Conservation (phyloP, 441 rosid genomes). For the Syzygium syzygioides region DNA sequence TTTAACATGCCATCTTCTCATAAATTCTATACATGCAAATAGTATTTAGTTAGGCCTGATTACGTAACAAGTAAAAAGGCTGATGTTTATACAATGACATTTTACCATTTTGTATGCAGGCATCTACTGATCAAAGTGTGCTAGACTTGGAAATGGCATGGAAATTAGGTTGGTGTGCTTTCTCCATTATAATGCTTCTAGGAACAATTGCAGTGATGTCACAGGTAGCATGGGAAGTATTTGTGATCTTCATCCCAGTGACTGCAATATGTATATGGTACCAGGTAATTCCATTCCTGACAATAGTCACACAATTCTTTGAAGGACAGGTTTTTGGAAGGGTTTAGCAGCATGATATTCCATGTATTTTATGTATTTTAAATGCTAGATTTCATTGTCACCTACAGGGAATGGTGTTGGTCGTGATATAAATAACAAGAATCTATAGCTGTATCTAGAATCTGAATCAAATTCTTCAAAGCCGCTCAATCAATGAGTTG, state of each 20-base stretch:
- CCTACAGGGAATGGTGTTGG: neutral
- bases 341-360: neutral
- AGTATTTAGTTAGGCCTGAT: neutral
- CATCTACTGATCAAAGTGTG: neutral
- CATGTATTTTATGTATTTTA: neutral
- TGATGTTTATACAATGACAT: neutral
- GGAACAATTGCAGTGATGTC: neutral
- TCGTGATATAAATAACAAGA: too few species aligned
- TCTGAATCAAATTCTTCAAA: too few species aligned
- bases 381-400: neutral
- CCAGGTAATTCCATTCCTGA: neutral
- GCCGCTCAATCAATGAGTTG: too few species aligned
- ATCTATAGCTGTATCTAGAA: too few species aligned
- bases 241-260: neutral
- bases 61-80: neutral
- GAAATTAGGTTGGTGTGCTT: neutral
- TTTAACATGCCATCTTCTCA: neutral
- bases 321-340: neutral
- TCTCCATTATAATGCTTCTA: neutral
- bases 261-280: neutral
- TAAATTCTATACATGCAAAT: neutral
- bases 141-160: neutral
- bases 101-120: neutral
- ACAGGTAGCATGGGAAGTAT: conserved; percentile 3
- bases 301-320: neutral